These are phyloP conservation scores for Mycena sp. DNA, from an alignment of 1,284 basidiomycete genomes.

Conservation along the genomic window DNA sequence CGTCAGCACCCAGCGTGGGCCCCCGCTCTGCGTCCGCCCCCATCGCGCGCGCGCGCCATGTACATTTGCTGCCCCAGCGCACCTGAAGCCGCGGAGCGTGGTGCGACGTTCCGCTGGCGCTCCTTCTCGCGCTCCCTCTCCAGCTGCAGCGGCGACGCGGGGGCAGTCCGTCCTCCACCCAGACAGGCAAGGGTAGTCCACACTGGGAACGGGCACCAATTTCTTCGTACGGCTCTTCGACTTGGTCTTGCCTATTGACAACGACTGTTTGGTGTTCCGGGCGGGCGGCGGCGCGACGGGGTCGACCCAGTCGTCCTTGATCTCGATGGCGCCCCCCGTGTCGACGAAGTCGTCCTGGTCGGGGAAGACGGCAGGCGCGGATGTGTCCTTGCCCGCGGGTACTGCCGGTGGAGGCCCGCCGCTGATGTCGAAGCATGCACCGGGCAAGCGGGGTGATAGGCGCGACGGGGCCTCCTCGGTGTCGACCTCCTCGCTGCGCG, in stretches of 20 bases:
- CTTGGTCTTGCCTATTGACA: constrained; percentile 39
- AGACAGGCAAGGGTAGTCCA: constrained; percentile 71
- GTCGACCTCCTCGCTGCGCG: constrained; percentile 7
- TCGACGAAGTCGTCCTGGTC: constrained; percentile 34
- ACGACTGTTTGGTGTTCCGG: constrained; percentile 35
- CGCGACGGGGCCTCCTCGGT: constrained; percentile 20
- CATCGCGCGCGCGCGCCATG: no score
- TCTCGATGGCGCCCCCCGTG: constrained; percentile 60
- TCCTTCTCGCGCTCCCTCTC: constrained; percentile 27
- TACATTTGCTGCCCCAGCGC: no score
- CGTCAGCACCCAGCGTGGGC: no score
- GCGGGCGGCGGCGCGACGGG: constrained; percentile 49
- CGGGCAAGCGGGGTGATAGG: constrained; percentile 15
- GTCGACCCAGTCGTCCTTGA: no score
- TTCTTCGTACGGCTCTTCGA: constrained; percentile 44
- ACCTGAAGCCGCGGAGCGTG: no score
- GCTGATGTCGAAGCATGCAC: constrained; percentile 13
- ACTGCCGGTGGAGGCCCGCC: not conserved
- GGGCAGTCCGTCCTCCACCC: constrained; percentile 40
- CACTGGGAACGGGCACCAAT: constrained; percentile 49
- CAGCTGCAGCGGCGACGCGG: constrained; percentile 23
- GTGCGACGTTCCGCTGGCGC: constrained; percentile 37
- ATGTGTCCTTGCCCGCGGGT: not conserved
- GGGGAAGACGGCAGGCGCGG: constrained; percentile 2
- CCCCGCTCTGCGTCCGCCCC: no score